phyloP scores from a whole-genome alignment of 495 filamentous ascomycete species.

The Letharia lupina region DNA sequence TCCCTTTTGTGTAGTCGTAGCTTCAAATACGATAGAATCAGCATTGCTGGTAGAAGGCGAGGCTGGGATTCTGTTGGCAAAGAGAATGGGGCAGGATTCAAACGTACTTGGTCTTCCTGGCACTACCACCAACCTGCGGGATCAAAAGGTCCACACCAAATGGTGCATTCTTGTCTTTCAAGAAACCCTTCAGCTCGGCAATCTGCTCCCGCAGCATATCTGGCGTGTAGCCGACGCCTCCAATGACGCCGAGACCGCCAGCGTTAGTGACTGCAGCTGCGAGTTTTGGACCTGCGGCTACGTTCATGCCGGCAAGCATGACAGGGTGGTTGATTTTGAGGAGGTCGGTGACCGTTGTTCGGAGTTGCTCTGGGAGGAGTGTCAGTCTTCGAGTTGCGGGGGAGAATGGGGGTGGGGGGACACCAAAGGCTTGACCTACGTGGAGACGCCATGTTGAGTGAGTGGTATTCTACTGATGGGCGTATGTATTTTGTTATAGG shows the following conservation, averaged over 20 bases:
- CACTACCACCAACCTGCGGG: constrained; percentile 87
- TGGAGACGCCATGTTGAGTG: constrained; percentile 60
- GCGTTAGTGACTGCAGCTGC: constrained; percentile 96
- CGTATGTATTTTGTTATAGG: neutral
- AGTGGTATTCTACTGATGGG: neutral
- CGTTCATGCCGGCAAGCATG: constrained; percentile 97
- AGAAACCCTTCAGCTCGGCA: constrained; percentile 80
- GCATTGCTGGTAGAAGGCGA: neutral
- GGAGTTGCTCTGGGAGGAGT: constrained; percentile 60
- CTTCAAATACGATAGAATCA: constrained; percentile 38
- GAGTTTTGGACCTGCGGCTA: constrained; percentile 92
- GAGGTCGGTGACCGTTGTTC: constrained; percentile 84
- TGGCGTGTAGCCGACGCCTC: constrained; percentile 92
- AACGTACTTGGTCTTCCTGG: constrained; percentile 85
- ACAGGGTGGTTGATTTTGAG: constrained; percentile 96
- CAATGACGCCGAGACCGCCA: constrained; percentile 91
- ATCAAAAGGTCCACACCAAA: constrained; percentile 95
- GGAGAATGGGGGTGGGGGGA: neutral
- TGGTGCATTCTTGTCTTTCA: constrained; percentile 92
- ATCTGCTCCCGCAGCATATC: constrained; percentile 96
- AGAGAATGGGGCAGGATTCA: no score
- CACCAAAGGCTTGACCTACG: constrained; percentile 44
- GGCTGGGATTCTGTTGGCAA: no score
- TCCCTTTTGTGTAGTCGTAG: constrained; percentile 99
- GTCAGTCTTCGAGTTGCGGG: constrained; percentile 6